Evolutionary conservation across 345 rosid species (phyloP), one percentile per base, ranked within the genome.

Genomic region (Clarkia xantiana): DNA sequence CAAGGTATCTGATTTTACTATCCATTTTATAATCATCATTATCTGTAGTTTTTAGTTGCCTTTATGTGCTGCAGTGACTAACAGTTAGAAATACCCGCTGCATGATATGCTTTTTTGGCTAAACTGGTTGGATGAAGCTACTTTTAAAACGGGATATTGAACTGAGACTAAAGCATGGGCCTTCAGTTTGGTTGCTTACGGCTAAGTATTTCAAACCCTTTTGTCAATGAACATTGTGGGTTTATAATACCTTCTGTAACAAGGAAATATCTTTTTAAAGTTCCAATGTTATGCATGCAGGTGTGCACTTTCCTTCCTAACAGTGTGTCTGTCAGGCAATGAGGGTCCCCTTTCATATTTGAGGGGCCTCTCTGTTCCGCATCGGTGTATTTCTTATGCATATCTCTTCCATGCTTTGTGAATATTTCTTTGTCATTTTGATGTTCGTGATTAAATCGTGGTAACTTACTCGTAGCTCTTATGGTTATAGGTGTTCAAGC

Each of bases 1-100:
- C 70, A 87, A 87, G 99, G 97, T 87, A 93, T 56, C 62, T 59
- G 67, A 68, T 63, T 63, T 62, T 64, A 57, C 59, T 69, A 14
- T 75, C 67, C 58, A 19, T 71, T 72, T 72, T 59, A 49, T 45
- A 51, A 40, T 56, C 45, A 60, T 45, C 34, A 54, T 73, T 69
- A 62, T 75, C 64, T 53, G 62, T 78, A 77, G 88, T 64, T 65
- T 76, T 73, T 72, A 81, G 91, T 65, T 61, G 70, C 57, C 64
- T 62, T 63, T 61, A 68, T 71, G 64, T 66, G 77, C 71, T 67
- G 56, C 61, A 62, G 66, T 82, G 88, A 70, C 88, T 78, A 67
- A 84, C 98, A 84, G 85, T 84, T 74, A 82, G 73, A 87, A 82
- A 78, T 75, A 77, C 76, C 78, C 82, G 91, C 95, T 84, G 91